Percentiles rank a stretch among this genome's conserved stretches.
Evolutionary conservation across 768 basidiomycete genomes (phyloP).

Genomic region (Multifurca ochricompacta): DNA sequence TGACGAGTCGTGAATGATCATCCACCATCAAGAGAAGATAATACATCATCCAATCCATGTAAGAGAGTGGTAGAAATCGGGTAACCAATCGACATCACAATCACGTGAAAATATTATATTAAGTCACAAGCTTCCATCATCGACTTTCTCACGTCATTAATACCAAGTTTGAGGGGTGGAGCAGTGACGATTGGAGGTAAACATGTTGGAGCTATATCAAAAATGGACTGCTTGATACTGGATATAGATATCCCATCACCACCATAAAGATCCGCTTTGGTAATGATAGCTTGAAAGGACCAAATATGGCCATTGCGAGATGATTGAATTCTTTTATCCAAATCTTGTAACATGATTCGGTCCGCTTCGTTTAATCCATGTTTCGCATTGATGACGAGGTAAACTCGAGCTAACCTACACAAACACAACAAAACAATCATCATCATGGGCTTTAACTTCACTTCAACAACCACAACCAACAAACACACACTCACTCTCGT

Average conservation of each 20-base stretch:
- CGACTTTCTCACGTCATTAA: conserved; percentile 48
- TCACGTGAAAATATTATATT: neutral
- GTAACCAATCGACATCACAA: too few relatives aligned
- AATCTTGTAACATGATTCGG: conserved; percentile 49
- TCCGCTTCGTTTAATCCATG: conserved; percentile 55
- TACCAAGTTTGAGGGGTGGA: conserved; percentile 48
- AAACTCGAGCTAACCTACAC: conserved; percentile 58
- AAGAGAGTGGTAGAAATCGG: too few relatives aligned
- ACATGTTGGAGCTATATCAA: conserved; percentile 48
- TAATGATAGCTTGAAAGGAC: conserved; percentile 65
- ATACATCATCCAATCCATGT: too few relatives aligned
- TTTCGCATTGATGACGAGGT: conserved; percentile 61
- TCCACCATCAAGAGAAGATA: too few relatives aligned
- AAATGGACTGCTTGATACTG: conserved; percentile 44
- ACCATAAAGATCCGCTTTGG: conserved; percentile 61
- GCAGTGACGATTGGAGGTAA: conserved; percentile 56
- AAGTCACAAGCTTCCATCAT: conserved; percentile 54
- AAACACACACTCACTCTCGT: conserved; percentile 41
- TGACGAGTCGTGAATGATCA: too few relatives aligned
- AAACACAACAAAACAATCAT: neutral
- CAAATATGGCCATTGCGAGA: conserved; percentile 38
- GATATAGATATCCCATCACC: too few relatives aligned
- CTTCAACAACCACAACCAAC: neutral
- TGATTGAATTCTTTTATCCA: conserved; percentile 34
- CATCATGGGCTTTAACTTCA: too few relatives aligned